Percentiles rank a stretch among this genome's conserved stretches.
phyloP scores from a whole-genome alignment of 768 basidiomycete species.

The Leccinum incarnatum region DNA sequence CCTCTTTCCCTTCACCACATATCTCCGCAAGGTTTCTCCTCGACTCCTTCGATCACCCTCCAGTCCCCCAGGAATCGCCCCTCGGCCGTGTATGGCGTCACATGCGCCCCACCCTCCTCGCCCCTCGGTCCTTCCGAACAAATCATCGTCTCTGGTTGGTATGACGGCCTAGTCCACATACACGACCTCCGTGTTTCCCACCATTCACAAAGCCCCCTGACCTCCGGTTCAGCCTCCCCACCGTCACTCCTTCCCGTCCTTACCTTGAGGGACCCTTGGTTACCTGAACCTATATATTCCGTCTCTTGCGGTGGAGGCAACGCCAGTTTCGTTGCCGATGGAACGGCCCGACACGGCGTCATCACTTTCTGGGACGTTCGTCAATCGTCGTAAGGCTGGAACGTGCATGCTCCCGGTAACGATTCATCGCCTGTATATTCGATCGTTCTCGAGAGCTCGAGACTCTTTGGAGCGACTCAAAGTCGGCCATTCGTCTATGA shows the following conservation, averaged over 20 bases:
- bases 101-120: slow-evolving; percentile 55
- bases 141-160: slow-evolving; percentile 79
- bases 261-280: slow-evolving; percentile 64
- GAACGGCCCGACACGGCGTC: slow-evolving; percentile 72
- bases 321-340: slow-evolving; percentile 66
- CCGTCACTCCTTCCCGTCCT: slow-evolving; percentile 55
- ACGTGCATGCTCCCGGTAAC: slow-evolving; percentile 76
- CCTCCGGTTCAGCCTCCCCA: slow-evolving; percentile 8
- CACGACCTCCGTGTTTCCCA: slow-evolving; percentile 65
- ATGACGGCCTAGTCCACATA: slow-evolving; percentile 68
- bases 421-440: slow-evolving; percentile 78
- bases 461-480: slow-evolving; percentile 77
- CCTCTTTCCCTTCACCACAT: slow-evolving; percentile 62
- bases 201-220: slow-evolving; percentile 15
- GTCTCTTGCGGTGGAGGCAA: slow-evolving; percentile 73
- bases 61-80: slow-evolving; percentile 34
- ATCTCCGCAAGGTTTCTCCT: slow-evolving; percentile 41
- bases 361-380: slow-evolving; percentile 84
- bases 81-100: slow-evolving; percentile 74
- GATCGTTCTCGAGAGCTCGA: slow-evolving; percentile 70
- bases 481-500: slow-evolving; percentile 76
- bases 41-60: slow-evolving; percentile 48
- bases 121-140: slow-evolving; percentile 71
- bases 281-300: slow-evolving; percentile 65
- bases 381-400: slow-evolving; percentile 60